phyloP scores from a whole-genome alignment of 495 filamentous ascomycete genomes.

The Penicillium canescens region DNA sequence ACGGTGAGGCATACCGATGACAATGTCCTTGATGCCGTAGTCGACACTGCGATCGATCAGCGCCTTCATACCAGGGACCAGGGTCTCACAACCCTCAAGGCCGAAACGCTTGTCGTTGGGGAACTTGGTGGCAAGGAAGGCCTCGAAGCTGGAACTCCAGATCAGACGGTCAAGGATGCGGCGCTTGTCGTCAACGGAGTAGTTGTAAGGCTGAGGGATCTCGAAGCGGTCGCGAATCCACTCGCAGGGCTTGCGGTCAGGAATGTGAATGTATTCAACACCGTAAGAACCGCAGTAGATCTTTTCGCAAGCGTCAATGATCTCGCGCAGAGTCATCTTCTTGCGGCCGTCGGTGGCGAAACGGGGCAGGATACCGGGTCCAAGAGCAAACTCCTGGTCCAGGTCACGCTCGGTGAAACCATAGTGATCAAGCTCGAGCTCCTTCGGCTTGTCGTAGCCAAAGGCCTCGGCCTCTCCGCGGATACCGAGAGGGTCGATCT shows the following conservation, averaged over 20 bases:
- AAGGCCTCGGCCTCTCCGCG: constrained; percentile 82
- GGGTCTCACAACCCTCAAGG: constrained; percentile 91
- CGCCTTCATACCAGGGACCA: constrained; percentile 99
- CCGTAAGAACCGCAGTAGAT: constrained; percentile 97
- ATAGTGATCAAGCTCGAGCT: constrained; percentile 91
- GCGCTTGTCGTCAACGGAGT: constrained; percentile 95
- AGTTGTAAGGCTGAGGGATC: constrained; percentile 90
- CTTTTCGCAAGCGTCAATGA: constrained; percentile 87
- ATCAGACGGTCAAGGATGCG: constrained; percentile 96
- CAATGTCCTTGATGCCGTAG: constrained; percentile 96
- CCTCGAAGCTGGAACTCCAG: constrained; percentile 96
- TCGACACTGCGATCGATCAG: constrained; percentile 97
- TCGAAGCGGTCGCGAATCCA: constrained; percentile 95
- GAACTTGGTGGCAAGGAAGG: constrained; percentile 93
- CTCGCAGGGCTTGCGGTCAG: constrained; percentile 95
- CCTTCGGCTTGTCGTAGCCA: constrained; percentile 84
- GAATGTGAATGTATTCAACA: constrained; percentile 98
- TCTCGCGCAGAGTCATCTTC: constrained; percentile 96
- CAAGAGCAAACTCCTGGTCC: constrained; percentile 86
- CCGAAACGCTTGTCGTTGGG: constrained; percentile 99
- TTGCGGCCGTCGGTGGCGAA: constrained; percentile 84
- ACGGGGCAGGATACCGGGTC: constrained; percentile 92
- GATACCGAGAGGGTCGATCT: constrained; percentile 95
- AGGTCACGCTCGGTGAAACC: constrained; percentile 93
- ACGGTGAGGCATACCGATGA: constrained; percentile 99